Base-by-base conservation (phyloP, 805 yeast species). In the Barnettozyma sp. region DNA sequence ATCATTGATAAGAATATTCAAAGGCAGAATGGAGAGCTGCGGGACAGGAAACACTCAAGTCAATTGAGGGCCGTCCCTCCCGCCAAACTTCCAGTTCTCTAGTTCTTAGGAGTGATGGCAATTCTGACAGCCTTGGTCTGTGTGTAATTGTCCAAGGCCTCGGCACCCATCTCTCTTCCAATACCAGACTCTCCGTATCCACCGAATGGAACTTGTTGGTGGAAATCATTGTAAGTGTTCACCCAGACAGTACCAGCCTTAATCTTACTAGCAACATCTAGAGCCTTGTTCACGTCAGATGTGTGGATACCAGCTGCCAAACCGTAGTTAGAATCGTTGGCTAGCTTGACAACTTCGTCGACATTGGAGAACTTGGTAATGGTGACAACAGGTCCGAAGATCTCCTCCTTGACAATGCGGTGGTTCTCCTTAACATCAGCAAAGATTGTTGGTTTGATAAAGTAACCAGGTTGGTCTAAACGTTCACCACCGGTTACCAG, bases 251-350 rank as follows among this genome's bases (percentile, higher is more conserved):
- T 83, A 56, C 97, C 97, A 41, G 95, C 81, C 52, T 78, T 75
- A 38, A 88, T 63, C 57, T 76, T 75, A 62, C 72, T 70, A 28
- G 95, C 70, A 44, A 84, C 88, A 38, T 75, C 75, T 50, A 82
- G 67, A 24, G 94, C 88, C 54, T 78, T 80, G 66, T 73, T 73
- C 46, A 88, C 60, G 63, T 81, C 78, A 35, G 65, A 61, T 41
- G 97, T 78, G 68, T 86, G 94, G 38, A 88, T 67, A 63, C 94
- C 95, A 42, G 96, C 94, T 44, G 92, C 94, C 56, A 84, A 71
- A 44, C 97, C 97, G 60, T 82, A 88, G 36, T 66, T 70, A 24
- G 88, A 70, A 62, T 81, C 82, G 64, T 88, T 90, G 35, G 96
- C 95, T 56, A 69, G 60, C 40, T 59, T 63, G 36, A 88, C 69